These are phyloP conservation scores for Amaranthus hypochondriacus DNA, from an alignment of 148 eudicot species.

Conservation along the genomic window DNA sequence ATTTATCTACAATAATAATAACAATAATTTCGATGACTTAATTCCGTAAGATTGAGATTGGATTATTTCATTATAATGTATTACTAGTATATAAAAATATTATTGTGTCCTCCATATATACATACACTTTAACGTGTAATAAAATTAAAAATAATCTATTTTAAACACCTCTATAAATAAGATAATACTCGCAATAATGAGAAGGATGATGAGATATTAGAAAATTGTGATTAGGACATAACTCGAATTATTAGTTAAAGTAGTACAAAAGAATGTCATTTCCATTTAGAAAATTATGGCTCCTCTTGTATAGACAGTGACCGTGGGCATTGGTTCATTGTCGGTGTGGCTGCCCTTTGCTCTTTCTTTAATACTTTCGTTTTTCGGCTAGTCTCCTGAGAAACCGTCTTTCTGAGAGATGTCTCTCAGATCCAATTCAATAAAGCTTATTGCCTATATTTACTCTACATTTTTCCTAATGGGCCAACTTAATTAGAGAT, in stretches of 20 bases:
- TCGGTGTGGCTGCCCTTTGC: constrained; percentile 2
- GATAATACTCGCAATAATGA: background rate
- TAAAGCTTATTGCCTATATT: too few relatives aligned
- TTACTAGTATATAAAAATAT: too few relatives aligned
- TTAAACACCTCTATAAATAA: background rate
- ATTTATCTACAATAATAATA: background rate
- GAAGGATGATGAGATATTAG: background rate
- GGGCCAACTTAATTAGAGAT: too few relatives aligned
- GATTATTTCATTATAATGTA: background rate
- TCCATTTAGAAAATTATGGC: background rate
- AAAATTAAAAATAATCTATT: constrained; percentile 1
- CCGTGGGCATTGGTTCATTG: constrained; percentile 1
- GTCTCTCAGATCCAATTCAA: too few relatives aligned
- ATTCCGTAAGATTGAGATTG: background rate
- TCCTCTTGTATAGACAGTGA: background rate
- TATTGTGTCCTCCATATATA: too few relatives aligned
- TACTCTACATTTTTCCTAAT: too few relatives aligned
- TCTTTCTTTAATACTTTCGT: background rate
- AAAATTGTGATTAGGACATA: constrained; percentile 17
- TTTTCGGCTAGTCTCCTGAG: too few relatives aligned
- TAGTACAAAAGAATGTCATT: constrained; percentile 14
- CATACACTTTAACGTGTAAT: background rate
- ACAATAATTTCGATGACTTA: background rate
- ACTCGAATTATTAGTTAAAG: constrained; percentile 10
- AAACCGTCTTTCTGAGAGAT: too few relatives aligned